These are phyloP conservation scores for Inga oerstediana DNA, from an alignment of 306 rosid genomes.

Conservation along the genomic window DNA sequence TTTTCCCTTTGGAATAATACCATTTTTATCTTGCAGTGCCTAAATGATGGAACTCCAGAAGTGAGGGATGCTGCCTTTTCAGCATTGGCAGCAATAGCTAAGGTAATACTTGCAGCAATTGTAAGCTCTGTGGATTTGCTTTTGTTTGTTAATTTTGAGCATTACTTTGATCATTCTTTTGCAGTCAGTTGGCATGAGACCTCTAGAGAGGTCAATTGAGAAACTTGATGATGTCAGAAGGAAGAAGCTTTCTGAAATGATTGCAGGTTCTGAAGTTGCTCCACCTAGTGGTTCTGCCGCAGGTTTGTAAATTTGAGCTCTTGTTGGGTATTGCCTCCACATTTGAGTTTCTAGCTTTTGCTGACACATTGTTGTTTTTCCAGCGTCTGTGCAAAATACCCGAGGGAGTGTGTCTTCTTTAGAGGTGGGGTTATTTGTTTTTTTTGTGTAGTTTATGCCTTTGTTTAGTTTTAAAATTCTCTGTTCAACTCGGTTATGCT, in stretches of 20 bases:
- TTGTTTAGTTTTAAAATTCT: conserved; percentile 3
- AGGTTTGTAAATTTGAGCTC: conserved; percentile 56
- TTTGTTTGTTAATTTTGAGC: conserved; percentile 30
- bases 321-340: conserved; percentile 10
- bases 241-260: conserved; percentile 96
- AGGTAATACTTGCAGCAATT: conserved; percentile 52
- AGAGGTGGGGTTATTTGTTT: conserved; percentile 52
- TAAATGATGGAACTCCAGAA: conserved; percentile 94
- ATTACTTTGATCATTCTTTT: conserved; percentile 30
- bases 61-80: conserved; percentile 99
- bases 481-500: conserved; percentile 15
- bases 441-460: not conserved
- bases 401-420: conserved; percentile 60
- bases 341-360: conserved; percentile 12
- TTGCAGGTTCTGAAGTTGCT: conserved; percentile 83
- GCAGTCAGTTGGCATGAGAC: conserved; percentile 97
- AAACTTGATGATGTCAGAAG: conserved; percentile 97
- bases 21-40: conserved; percentile 61
- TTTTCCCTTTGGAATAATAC: conserved; percentile 5
- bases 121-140: conserved; percentile 18
- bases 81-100: conserved; percentile 89
- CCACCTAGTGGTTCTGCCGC: conserved; percentile 53
- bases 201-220: conserved; percentile 89
- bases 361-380: conserved; percentile 44
- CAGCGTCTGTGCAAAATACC: conserved; percentile 67